Base-by-base conservation (phyloP, 2,329 filamentous ascomycete genomes). In the Xylogone sp. region DNA sequence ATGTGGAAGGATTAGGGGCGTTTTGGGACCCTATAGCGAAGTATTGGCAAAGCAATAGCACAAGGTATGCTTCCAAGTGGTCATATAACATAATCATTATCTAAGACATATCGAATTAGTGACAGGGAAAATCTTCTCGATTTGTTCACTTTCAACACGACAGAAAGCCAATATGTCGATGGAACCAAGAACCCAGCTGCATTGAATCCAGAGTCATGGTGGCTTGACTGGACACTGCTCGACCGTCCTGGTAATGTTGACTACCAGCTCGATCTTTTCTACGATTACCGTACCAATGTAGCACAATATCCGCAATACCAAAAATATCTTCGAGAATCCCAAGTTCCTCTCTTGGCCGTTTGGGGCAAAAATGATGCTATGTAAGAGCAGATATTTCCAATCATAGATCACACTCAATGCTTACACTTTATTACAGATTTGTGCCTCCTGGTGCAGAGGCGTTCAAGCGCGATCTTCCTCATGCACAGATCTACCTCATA, bases 281-380 rank as follows among this genome's bases (percentile, higher is more conserved):
- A 74, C 55, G 77, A 82, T 54, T 83, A 83, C 56, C 65, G 69
- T 13, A 78, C 64, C 27, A 83, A 83, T 59, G 58, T 81, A 6
- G 54, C 57, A 2, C 59, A 76, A 20, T 82, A 82, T 55, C 73
- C 74, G 0, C 58, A 66, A 16, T 80, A 79, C 49, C 80, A 83
- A 43, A 65, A 72, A 45, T 83, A 76, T 54, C 73, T 83, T 46
- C 66, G 76, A 9, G 59, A 68, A 13, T 75, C 69, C 1, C 65
- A 74, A 48, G 72, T 79, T 0, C 78, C 79, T 0, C 61, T 82
- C 6, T 60, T 83, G 54, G 76, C 77, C 1, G 68, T 75, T 2
- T 83, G 80, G 80, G 79, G 80, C 0, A 76, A 75, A 65, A 72
- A 76, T 48, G 79, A 83, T n/a, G n/a, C n/a, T n/a, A n/a, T n/a